Percentiles rank a stretch among this genome's conserved stretches.
These are phyloP conservation scores for Ustilago trichophora DNA, from an alignment of 1,284 basidiomycete species.

Conservation along the genomic window DNA sequence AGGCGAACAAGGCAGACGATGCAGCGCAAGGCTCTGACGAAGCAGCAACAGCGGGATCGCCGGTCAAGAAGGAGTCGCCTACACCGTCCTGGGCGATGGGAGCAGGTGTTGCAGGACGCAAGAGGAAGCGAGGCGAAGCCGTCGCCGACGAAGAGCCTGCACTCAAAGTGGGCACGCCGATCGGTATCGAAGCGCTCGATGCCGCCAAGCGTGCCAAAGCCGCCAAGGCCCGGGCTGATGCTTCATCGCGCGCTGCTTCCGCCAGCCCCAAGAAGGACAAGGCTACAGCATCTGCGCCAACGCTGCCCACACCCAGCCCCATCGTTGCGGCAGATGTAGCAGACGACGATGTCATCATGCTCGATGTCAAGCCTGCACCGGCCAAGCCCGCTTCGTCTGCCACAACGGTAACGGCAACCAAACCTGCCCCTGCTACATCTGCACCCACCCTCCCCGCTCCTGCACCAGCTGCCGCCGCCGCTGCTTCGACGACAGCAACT, in stretches of 20 bases:
- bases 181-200: constrained; percentile 62
- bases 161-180: constrained; percentile 60
- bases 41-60: constrained; percentile 68
- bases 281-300: neutral
- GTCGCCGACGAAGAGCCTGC: constrained; percentile 45
- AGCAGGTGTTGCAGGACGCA: constrained; percentile 52
- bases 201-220: constrained; percentile 49
- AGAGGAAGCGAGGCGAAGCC: constrained; percentile 57
- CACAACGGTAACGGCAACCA: neutral
- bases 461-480: constrained; percentile 4
- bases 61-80: constrained; percentile 75
- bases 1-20: constrained; percentile 26
- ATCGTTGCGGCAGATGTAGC: neutral
- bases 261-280: constrained; percentile 32
- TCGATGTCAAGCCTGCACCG: constrained; percentile 23
- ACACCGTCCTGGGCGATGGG: constrained; percentile 55
- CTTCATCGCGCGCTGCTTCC: constrained; percentile 13
- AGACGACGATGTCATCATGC: constrained; percentile 35
- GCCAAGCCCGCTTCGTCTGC: neutral
- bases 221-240: constrained; percentile 44
- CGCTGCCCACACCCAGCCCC: neutral
- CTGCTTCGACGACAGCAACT: neutral
- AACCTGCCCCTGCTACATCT: neutral
- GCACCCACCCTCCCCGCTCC: constrained; percentile 8
- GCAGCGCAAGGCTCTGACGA: constrained; percentile 67